A percentile compares a stretch with the other conserved stretches of the same genome.
Evolutionary conservation across 441 rosid species (phyloP).

Genomic region (Melianthus villosus): DNA sequence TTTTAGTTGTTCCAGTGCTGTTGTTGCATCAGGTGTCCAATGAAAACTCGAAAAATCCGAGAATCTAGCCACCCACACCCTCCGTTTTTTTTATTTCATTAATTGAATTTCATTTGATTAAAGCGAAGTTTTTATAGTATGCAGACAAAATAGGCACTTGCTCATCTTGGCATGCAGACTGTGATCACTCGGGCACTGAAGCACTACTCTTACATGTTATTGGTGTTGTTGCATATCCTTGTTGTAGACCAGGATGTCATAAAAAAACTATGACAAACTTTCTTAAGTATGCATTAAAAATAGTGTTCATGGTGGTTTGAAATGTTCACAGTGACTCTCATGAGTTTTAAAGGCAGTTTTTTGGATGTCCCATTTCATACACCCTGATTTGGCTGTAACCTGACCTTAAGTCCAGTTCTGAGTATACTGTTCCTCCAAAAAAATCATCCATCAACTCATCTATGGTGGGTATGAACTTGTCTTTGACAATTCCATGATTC

Average conservation of each 20-base stretch:
- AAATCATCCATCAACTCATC: background rate
- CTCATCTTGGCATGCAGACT: background rate
- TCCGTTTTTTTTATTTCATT: too few relatives aligned
- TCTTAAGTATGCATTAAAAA: background rate
- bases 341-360: constrained; percentile 1
- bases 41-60: too few relatives aligned
- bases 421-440: background rate
- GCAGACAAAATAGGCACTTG: background rate
- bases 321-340: constrained; percentile 1
- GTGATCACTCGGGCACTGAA: background rate
- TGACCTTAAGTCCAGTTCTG: background rate
- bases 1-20: too few relatives aligned
- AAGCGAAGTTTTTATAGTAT: too few relatives aligned
- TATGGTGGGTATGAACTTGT: background rate
- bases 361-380: background rate
- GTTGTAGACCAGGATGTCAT: background rate
- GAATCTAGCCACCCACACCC: too few relatives aligned
- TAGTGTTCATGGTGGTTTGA: background rate
- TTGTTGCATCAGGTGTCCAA: too few relatives aligned
- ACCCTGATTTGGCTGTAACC: background rate
- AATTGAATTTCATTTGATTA: too few relatives aligned
- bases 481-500: constrained; percentile 2
- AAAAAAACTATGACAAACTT: background rate
- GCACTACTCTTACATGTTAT: background rate
- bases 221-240: background rate